Percentiles rank a stretch among this genome's conserved stretches.
Evolutionary conservation across 305 asterid genomes (phyloP).

Genomic region (Fraxinus velutina): DNA sequence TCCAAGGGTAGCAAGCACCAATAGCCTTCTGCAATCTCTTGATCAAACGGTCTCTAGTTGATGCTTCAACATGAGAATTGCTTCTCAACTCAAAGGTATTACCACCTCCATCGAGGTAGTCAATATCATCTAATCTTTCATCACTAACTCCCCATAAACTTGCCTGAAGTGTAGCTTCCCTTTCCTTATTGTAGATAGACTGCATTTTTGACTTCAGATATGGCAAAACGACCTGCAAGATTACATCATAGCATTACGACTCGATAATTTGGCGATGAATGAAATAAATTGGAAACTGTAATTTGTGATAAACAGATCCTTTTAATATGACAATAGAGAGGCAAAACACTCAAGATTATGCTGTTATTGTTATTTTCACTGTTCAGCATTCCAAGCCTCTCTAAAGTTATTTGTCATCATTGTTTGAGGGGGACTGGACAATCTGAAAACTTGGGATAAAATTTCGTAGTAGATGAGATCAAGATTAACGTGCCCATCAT

Average conservation of each 20-base stretch:
- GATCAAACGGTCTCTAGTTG: constrained; percentile 46
- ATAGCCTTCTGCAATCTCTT: constrained; percentile 59
- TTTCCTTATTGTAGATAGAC: constrained; percentile 71
- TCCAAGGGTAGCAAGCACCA: constrained; percentile 85
- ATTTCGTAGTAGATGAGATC: not conserved
- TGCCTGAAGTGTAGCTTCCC: constrained; percentile 92
- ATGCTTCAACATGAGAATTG: constrained; percentile 44
- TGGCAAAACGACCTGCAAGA: constrained; percentile 72
- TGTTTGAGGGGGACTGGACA: not conserved
- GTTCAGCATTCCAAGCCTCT: not conserved
- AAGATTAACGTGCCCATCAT: not conserved
- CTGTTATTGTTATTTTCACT: not conserved
- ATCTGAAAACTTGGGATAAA: not conserved
- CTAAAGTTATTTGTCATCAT: not conserved
- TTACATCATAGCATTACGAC: constrained; percentile 21
- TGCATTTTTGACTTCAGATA: constrained; percentile 81
- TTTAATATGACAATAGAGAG: not conserved
- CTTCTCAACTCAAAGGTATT: constrained; percentile 41
- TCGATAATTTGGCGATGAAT: not conserved
- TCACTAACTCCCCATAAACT: constrained; percentile 90
- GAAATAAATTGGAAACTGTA: not conserved
- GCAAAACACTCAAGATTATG: not conserved
- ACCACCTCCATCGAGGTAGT: constrained; percentile 38
- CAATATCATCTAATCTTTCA: constrained; percentile 53
- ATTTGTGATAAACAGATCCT: not conserved